These are phyloP conservation scores for Penicillium sp. DNA, from an alignment of 2,329 filamentous ascomycete genomes.

Conservation along the genomic window DNA sequence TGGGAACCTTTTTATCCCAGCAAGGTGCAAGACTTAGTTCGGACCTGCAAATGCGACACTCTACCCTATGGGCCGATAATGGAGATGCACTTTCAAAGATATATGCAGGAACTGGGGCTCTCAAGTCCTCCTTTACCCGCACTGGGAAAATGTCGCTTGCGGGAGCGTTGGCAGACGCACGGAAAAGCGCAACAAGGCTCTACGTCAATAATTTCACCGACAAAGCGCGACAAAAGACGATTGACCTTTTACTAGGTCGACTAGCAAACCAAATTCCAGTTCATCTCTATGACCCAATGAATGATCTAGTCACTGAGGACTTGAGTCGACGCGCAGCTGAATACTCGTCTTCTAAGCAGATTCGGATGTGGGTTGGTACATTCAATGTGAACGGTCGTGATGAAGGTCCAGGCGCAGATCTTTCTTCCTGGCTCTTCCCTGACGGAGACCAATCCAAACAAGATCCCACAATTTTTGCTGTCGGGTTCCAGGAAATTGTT, in stretches of 20 bases:
- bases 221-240: constrained; percentile 89
- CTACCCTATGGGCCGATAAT: constrained; percentile 95
- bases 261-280: constrained; percentile 83
- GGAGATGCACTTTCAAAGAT: constrained; percentile 93
- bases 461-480: constrained; percentile 83
- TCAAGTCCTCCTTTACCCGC: constrained; percentile 94
- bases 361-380: constrained; percentile 84
- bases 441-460: constrained; percentile 61
- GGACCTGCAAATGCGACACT: constrained; percentile 92
- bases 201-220: constrained; percentile 99
- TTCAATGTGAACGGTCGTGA: constrained; percentile 95
- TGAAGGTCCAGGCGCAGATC: constrained; percentile 75
- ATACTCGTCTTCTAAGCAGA: constrained; percentile 74
- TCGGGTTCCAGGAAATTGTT: constrained; percentile 98
- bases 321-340: constrained; percentile 69
- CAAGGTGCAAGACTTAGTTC: constrained; percentile 70
- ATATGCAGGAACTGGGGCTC: constrained; percentile 92
- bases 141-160: constrained; percentile 95
- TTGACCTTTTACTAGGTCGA: constrained; percentile 88
- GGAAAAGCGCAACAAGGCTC: constrained; percentile 90
- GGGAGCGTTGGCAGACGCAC: constrained; percentile 90
- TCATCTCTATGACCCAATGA: constrained; percentile 90
- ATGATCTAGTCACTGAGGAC: constrained; percentile 83
- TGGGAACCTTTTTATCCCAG: constrained; percentile 82
- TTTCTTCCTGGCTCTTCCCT: constrained; percentile 82